Evolutionary conservation across 176 grass and related monocot species (phyloP).

Genomic region (bread wheat (Triticum aestivum)): DNA sequence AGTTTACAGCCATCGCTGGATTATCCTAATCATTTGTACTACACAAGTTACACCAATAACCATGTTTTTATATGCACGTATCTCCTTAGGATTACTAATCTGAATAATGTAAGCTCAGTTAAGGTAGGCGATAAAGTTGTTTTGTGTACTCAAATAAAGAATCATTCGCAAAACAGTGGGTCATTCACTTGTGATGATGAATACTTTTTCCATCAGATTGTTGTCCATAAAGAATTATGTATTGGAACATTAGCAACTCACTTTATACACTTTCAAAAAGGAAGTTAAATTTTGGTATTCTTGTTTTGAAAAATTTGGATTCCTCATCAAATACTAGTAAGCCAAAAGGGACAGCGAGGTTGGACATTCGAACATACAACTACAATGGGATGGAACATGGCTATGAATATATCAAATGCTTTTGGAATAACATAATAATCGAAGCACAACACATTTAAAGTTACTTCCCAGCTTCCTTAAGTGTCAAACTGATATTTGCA

Average conservation of each 20-base stretch:
- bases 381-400: neutral
- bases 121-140: neutral
- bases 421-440: too few relatives aligned
- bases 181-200: neutral
- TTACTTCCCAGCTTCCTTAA: neutral
- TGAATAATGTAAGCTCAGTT: neutral
- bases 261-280: too few relatives aligned
- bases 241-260: too few relatives aligned
- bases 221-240: too few relatives aligned
- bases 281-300: too few relatives aligned
- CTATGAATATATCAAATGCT: neutral
- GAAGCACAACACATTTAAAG: neutral
- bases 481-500: neutral
- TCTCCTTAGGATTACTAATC: neutral
- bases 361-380: neutral
- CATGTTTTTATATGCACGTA: neutral
- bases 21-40: neutral
- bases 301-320: neutral
- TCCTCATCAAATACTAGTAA: neutral
- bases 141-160: neutral
- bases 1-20: neutral
- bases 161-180: neutral
- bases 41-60: neutral
- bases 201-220: too few relatives aligned
- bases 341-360: neutral